Evolutionary conservation across 2,329 filamentous ascomycete genomes (phyloP).

Genomic region (Xylaria arbuscula): DNA sequence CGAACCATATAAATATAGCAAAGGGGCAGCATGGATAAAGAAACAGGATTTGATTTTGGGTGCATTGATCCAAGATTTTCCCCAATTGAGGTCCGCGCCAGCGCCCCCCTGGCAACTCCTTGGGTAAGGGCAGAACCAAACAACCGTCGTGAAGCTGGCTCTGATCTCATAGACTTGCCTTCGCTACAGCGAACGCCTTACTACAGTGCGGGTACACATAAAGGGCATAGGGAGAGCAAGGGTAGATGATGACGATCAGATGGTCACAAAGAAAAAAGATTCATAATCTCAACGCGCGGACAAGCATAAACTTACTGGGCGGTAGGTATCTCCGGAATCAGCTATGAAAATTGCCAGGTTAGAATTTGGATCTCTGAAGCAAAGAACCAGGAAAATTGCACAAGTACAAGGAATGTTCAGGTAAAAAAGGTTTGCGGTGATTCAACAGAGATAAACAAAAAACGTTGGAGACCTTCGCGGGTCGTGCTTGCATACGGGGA

Average conservation of each 20-base stretch:
- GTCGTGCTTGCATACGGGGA: constrained; percentile 51
- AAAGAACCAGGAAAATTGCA: constrained; percentile 43
- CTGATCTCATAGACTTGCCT: constrained; percentile 18
- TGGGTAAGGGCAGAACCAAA: constrained; percentile 4
- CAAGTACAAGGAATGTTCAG: constrained; percentile 20
- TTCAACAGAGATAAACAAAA: constrained; percentile 33
- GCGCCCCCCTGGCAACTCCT: neutral
- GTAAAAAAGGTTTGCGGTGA: constrained; percentile 19
- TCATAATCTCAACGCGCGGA: constrained; percentile 1
- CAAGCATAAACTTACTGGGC: constrained; percentile 57
- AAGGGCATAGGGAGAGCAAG: neutral
- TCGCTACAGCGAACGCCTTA: constrained; percentile 17
- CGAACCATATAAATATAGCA: neutral
- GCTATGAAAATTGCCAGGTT: constrained; percentile 59
- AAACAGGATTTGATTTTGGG: too few species aligned
- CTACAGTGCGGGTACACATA: constrained; percentile 2
- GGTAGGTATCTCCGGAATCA: constrained; percentile 70
- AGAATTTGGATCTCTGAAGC: constrained; percentile 49
- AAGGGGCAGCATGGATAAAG: neutral
- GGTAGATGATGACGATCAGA: neutral
- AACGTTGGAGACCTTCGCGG: constrained; percentile 44
- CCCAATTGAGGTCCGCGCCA: too few species aligned
- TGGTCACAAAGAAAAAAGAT: neutral
- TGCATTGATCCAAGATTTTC: too few species aligned
- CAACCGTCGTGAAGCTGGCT: constrained; percentile 8